Conservation (phyloP, 2,329 filamentous ascomycete genomes). For the Paraphoma chrysanthemicola region DNA sequence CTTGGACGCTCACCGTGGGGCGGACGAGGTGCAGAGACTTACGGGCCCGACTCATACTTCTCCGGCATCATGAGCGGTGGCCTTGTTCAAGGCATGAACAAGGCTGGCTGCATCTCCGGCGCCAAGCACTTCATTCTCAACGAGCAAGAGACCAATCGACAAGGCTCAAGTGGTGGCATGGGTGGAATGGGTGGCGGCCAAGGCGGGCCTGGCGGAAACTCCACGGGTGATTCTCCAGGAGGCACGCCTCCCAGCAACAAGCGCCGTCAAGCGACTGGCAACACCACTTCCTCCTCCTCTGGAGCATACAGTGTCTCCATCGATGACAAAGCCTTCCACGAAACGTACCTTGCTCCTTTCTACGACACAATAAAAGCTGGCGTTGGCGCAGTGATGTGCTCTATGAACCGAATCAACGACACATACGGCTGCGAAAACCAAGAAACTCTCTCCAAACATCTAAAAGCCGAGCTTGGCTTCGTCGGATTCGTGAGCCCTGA, state of each 20-base stretch:
- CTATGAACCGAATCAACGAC: constrained; percentile 40
- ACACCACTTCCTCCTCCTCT: not conserved
- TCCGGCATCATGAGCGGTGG: constrained; percentile 13
- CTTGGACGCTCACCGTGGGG: constrained; percentile 19
- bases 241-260: not conserved
- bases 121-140: constrained; percentile 49
- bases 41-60: constrained; percentile 29
- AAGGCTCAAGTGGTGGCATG: not conserved
- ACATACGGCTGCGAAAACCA: constrained; percentile 31
- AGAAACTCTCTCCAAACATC: constrained; percentile 53
- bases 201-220: not conserved
- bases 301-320: constrained; percentile 50
- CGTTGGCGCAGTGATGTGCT: constrained; percentile 66
- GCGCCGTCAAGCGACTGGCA: not conserved
- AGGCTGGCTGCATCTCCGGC: constrained; percentile 53
- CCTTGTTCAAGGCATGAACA: constrained; percentile 12
- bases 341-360: constrained; percentile 70
- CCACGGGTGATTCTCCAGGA: not conserved
- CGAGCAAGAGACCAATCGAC: constrained; percentile 5
- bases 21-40: constrained; percentile 24
- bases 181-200: not conserved
- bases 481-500: constrained; percentile 49
- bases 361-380: constrained; percentile 65
- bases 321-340: constrained; percentile 69
- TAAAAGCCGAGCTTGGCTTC: constrained; percentile 58